Percentiles rank a stretch among this genome's conserved stretches.
Conservation (phyloP, 495 filamentous ascomycete species). For the Penicillium samsonianum region DNA sequence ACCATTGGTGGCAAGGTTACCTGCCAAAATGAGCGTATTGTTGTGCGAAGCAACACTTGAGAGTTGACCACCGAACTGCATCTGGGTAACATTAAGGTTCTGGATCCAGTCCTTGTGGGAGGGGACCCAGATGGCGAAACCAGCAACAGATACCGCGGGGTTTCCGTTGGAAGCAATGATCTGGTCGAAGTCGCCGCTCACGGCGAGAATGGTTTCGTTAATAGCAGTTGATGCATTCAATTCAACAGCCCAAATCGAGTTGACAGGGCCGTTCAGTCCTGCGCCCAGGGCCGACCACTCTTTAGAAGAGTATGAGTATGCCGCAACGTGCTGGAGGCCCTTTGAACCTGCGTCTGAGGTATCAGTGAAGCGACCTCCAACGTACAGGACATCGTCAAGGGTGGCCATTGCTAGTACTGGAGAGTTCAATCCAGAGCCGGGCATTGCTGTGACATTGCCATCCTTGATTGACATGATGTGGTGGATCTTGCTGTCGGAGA, state of each 20-base stretch:
- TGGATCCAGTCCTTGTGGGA: slow-evolving; percentile 85
- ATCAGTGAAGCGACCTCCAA: slow-evolving; percentile 83
- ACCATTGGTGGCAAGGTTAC: slow-evolving; percentile 71
- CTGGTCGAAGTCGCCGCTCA: slow-evolving; percentile 79
- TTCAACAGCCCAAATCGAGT: slow-evolving; percentile 68
- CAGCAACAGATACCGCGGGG: slow-evolving; percentile 58
- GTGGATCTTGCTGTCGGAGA: slow-evolving; percentile 61
- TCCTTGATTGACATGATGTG: slow-evolving; percentile 77
- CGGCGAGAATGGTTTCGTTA: slow-evolving; percentile 70
- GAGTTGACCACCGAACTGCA: slow-evolving; percentile 69
- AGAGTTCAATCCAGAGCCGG: slow-evolving; percentile 79
- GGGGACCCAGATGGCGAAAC: slow-evolving; percentile 94
- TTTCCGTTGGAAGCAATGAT: slow-evolving; percentile 67
- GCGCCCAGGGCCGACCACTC: slow-evolving; percentile 79
- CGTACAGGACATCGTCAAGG: slow-evolving; percentile 67
- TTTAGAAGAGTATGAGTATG: slow-evolving; percentile 68
- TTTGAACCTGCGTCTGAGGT: slow-evolving; percentile 60
- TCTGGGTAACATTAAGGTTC: slow-evolving; percentile 67
- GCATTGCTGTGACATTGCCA: slow-evolving; percentile 59
- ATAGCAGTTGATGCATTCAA: slow-evolving; percentile 73
- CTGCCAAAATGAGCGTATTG: slow-evolving; percentile 69
- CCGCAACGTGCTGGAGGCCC: slow-evolving; percentile 71
- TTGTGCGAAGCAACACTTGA: slow-evolving; percentile 65
- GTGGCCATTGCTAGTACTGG: slow-evolving; percentile 69
- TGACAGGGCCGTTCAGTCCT: slow-evolving; percentile 81